Base-by-base conservation (phyloP, 1,139 yeast genomes). In the Kazachstania sp. region DNA sequence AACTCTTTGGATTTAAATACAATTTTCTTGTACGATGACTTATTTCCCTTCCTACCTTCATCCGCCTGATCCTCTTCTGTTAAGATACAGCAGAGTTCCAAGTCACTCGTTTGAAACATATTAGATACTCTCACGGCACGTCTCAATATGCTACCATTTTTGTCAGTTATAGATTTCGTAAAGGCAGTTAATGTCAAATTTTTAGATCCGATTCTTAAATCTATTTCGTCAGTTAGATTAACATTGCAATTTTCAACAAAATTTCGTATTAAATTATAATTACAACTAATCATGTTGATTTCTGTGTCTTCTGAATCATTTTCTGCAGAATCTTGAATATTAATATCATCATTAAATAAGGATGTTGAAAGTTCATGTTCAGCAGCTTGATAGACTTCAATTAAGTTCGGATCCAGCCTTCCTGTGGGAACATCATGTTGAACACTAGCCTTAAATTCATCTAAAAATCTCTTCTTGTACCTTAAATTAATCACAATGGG, bases 111-210 rank as follows among this genome's bases (percentile, higher is more conserved):
- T 37, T 68, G 68, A 45, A 79, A 63, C 1, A 79, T 70, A 32
- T 78, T 75, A 18, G 78, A 72, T 6, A 76, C 70, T 3, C 79
- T 73, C 77, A 79, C 75, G 2, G 83, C 81, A 50, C 78, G 81
- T 52, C 72, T 74, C 44, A 80, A 61, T 43, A 75, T 70, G 48
- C 77, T 81, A 37, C 71, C 67, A 47, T 77, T 80, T 50, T 74
- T 74, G 41, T 74, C 58, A 28, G 41, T 31, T 0, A 79, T 62
- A 41, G 73, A 78, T 47, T 72, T 72, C 0, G 83, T 77, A 51
- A 71, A 78, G 0, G 79, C 84, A 5, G 74, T 75, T 37, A 78
- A 68, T 54, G 69, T 67, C 41, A 78, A 63, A 47, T 69, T 73
- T 37, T 68, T 69, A 13, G 63, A 53, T 45, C 69, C 72, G 8